phyloP scores from a whole-genome alignment of 805 yeast genomes.

The Pichia nakasei region DNA sequence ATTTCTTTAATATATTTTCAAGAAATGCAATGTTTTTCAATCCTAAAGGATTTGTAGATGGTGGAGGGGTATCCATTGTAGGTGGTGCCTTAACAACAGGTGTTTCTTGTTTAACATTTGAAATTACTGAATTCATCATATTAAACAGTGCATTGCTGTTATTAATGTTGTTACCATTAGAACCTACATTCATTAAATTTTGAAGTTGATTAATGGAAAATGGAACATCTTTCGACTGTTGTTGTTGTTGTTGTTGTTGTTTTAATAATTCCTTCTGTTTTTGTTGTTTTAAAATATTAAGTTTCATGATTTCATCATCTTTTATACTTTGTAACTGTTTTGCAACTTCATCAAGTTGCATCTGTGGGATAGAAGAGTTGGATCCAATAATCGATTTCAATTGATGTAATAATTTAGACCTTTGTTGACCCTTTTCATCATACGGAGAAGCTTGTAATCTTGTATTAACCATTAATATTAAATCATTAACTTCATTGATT shows the following conservation, averaged over 20 bases:
- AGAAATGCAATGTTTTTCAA: conserved; percentile 12
- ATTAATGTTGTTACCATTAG: neutral
- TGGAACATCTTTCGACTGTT: neutral
- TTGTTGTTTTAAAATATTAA: conserved; percentile 18
- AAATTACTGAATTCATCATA: conserved; percentile 17
- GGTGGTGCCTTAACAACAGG: neutral
- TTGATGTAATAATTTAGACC: conserved; percentile 37
- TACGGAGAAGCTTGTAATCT: conserved; percentile 28
- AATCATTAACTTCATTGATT: conserved; percentile 26
- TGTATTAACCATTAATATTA: conserved; percentile 35
- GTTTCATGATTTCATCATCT: conserved; percentile 26
- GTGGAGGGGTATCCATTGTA: conserved; percentile 1
- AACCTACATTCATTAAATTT: conserved; percentile 7
- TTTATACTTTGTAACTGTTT: conserved; percentile 26
- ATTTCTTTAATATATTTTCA: conserved; percentile 14
- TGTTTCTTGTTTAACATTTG: conserved; percentile 6
- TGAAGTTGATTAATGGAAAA: conserved; percentile 15
- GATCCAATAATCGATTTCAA: conserved; percentile 32
- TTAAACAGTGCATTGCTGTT: conserved; percentile 16
- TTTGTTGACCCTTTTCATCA: conserved; percentile 34
- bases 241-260: conserved; percentile 15
- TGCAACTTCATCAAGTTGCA: conserved; percentile 25
- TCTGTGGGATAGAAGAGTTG: conserved; percentile 18
- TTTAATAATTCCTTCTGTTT: conserved; percentile 4
- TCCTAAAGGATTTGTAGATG: conserved; percentile 11